Conservation (phyloP, 805 yeast genomes). For the Saccharomycopsis sp. region DNA sequence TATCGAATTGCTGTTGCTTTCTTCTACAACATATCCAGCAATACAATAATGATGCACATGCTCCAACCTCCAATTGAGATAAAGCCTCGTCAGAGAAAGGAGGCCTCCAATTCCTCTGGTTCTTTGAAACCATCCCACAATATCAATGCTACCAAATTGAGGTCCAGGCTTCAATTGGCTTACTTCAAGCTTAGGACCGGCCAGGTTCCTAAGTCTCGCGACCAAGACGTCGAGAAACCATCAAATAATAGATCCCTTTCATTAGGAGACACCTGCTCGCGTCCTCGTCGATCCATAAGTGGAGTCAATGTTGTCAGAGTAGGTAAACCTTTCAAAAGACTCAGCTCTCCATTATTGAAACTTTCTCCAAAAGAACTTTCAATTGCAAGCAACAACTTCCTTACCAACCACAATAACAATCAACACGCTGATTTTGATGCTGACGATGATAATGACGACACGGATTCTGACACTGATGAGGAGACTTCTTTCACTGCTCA, state of each 20-base stretch:
- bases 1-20: neutral
- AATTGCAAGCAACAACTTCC: neutral
- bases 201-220: conserved; percentile 4
- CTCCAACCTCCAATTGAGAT: conserved; percentile 12
- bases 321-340: neutral
- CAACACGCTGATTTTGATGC: neutral
- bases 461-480: neutral
- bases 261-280: neutral
- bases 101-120: neutral
- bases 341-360: neutral
- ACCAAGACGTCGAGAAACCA: neutral
- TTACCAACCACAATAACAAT: neutral
- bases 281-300: neutral
- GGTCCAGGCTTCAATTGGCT: conserved; percentile 16
- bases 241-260: neutral
- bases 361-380: neutral
- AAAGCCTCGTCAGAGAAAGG: conserved; percentile 2
- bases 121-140: neutral
- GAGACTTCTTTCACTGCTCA: neutral
- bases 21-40: neutral
- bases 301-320: neutral
- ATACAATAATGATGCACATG: conserved; percentile 3
- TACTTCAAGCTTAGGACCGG: conserved; percentile 14
- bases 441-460: neutral
- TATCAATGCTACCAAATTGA: conserved; percentile 15